Evolutionary conservation across 2,329 filamentous ascomycete genomes (phyloP), one percentile per base, ranked within the genome.

Genomic region (Zasmidium cellare): DNA sequence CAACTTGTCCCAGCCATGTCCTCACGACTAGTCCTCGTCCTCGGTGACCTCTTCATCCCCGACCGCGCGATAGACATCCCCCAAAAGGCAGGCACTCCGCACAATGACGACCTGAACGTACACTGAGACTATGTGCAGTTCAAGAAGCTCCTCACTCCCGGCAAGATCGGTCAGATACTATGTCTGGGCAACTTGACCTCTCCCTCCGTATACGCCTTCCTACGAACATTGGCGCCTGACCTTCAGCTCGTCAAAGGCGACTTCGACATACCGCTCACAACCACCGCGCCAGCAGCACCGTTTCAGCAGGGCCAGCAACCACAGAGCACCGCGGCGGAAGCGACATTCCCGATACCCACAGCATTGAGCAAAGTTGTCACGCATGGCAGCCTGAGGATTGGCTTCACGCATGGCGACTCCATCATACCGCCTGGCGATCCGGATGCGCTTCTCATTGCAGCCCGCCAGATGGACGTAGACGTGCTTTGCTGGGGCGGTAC

Each of bases 21-120:
- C 80, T 91, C 91, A 64, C 91, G 93, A 77, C 83, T 96, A 67
- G 92, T 96, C 72, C 85, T 96, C 73, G 91, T 94, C 72, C 91
- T 96, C 68, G 91, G 91, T 75, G 92, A 96, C 79, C 85, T 96
- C 55, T 92, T 96, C 80, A 96, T 96, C 77, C 92, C 92, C 69
- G 92, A 96, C 77, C 84, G 92, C 74, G 92, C 91, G 68, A 87
- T 94, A 64, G 84, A 96, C 75, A 92, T 96, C 70, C 92, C 92
- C 59, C 83, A 88, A 75, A 96, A 96, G 87, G 91, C 92, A 81
- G 66, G 64, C 66, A 57, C 53, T 53, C 49, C 57, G 49, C 49
- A 52, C 44, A 55, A 46, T 31, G 20, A 46, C 24, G 12, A 25
- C 45, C 53, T 20, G 38, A 18, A 28, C 47, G 47, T 20, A 53